These are phyloP conservation scores for Xylaria nigripes DNA, from an alignment of 495 filamentous ascomycete genomes.

Conservation along the genomic window DNA sequence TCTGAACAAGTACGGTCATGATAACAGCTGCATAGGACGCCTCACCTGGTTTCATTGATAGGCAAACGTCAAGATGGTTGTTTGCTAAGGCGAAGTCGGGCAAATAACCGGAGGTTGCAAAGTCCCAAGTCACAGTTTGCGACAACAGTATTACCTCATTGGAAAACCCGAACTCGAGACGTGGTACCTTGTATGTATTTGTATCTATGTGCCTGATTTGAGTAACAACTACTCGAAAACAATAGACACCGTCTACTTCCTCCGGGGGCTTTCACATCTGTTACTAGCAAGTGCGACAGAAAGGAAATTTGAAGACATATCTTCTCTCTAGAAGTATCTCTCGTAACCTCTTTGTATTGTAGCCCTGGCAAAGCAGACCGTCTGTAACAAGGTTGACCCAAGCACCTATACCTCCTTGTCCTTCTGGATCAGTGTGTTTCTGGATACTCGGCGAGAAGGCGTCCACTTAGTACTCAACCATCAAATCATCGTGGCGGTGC, in stretches of 20 bases:
- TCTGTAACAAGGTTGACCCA: background rate
- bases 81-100: background rate
- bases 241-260: background rate
- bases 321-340: background rate
- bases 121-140: background rate
- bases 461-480: too few relatives aligned
- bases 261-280: conserved; percentile 1
- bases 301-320: background rate
- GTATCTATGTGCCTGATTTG: background rate
- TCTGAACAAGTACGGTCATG: background rate
- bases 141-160: background rate
- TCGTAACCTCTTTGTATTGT: background rate
- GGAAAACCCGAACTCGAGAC: background rate
- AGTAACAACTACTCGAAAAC: background rate
- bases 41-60: background rate
- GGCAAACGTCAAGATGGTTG: background rate
- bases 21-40: background rate
- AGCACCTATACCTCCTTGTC: background rate
- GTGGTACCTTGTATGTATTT: background rate
- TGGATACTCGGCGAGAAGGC: too few relatives aligned
- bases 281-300: background rate
- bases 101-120: background rate
- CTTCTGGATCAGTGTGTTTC: background rate
- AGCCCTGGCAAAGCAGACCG: background rate
- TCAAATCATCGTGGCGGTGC: too few relatives aligned